Conservation (phyloP, 108 stramenopile genomes). For the Nitzschia sp. region DNA sequence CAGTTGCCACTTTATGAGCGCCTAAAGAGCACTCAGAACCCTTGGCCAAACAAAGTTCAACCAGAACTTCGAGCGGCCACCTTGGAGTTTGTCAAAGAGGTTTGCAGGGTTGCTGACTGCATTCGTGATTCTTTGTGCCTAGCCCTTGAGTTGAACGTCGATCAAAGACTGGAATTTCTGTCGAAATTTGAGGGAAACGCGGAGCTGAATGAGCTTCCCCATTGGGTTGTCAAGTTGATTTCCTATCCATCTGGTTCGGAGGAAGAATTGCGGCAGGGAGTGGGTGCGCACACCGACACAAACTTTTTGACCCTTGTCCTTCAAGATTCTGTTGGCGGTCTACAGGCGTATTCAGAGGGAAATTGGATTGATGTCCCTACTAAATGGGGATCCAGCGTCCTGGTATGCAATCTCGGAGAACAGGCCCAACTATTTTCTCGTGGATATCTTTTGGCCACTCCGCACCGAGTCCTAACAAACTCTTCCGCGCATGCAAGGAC, state of each 20-base stretch:
- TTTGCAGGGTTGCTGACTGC: constrained; percentile 42
- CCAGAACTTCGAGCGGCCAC: constrained; percentile 46
- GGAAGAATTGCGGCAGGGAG: constrained; percentile 39
- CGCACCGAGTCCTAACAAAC: constrained; percentile 59
- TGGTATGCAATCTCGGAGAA: constrained; percentile 76
- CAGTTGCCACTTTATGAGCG: constrained; percentile 47
- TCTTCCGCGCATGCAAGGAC: constrained; percentile 29
- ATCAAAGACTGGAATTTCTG: constrained; percentile 18
- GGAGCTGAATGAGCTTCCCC: constrained; percentile 41
- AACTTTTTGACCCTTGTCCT: constrained; percentile 66
- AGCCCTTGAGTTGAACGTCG: constrained; percentile 48
- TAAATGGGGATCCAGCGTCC: constrained; percentile 8
- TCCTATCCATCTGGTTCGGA: constrained; percentile 51
- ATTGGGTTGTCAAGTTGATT: constrained; percentile 67
- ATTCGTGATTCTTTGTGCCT: constrained; percentile 61
- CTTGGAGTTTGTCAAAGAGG: constrained; percentile 37
- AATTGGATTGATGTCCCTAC: constrained; percentile 63
- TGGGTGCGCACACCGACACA: constrained; percentile 71
- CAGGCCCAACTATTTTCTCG: constrained; percentile 52
- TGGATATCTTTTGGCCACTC: constrained; percentile 71
- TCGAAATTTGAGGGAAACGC: constrained; percentile 15
- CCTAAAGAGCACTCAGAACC: constrained; percentile 45
- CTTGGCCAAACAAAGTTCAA: constrained; percentile 57
- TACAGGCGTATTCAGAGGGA: constrained; percentile 64
- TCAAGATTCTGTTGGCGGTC: constrained; percentile 48